phyloP scores from a whole-genome alignment of 2,329 filamentous ascomycete genomes.

The Tolypocladium sp. region DNA sequence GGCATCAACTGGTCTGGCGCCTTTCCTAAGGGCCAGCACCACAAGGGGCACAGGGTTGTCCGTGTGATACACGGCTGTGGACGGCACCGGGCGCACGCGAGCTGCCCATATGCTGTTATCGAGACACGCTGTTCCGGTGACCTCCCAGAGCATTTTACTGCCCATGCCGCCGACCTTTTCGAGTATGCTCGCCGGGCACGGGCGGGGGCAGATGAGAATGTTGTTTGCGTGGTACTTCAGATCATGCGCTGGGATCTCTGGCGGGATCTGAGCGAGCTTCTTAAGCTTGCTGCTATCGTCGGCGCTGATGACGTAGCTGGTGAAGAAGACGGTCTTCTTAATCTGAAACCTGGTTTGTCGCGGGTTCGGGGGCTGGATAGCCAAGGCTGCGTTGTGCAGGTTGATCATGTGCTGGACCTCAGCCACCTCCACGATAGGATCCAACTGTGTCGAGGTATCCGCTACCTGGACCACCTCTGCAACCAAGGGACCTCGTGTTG shows the following conservation, averaged over 20 bases:
- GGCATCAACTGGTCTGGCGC: constrained; percentile 70
- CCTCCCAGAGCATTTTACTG: constrained; percentile 73
- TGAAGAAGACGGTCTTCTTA: constrained; percentile 84
- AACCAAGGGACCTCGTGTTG: constrained; percentile 54
- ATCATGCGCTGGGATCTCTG: constrained; percentile 55
- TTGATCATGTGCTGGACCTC: constrained; percentile 88
- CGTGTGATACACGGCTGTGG: constrained; percentile 61
- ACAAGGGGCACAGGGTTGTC: constrained; percentile 72
- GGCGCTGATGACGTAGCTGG: constrained; percentile 74
- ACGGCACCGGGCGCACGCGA: constrained; percentile 62
- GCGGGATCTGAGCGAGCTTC: constrained; percentile 56
- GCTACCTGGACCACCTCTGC: constrained; percentile 82
- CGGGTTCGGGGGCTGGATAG: constrained; percentile 20
- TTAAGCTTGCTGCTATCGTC: constrained; percentile 65
- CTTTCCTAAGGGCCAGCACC: constrained; percentile 71
- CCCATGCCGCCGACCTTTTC: constrained; percentile 83
- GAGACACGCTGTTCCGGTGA: constrained; percentile 64
- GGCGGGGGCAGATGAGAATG: constrained; percentile 78
- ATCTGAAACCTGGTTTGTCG: constrained; percentile 51
- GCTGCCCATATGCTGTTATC: constrained; percentile 86
- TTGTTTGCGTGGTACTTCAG: constrained; percentile 79
- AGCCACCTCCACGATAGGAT: constrained; percentile 70
- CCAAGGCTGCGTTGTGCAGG: constrained; percentile 59
- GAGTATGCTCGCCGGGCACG: constrained; percentile 62
- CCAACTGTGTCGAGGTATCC: constrained; percentile 63